Conservation (phyloP, 75 land plant species). For the Adiantum capillusveneris region DNA sequence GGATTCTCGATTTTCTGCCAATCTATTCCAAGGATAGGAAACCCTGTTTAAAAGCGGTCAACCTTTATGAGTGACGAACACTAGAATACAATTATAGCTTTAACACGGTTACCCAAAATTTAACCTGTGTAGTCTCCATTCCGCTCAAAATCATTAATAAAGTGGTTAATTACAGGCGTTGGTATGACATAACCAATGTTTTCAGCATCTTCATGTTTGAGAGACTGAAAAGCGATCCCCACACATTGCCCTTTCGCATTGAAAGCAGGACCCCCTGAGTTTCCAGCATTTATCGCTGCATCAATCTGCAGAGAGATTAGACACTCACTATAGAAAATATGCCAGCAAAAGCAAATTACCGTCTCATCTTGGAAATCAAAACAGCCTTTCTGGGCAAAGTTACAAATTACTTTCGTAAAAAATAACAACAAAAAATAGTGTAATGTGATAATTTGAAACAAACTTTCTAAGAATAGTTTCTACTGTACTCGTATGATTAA, state of each 20-base stretch:
- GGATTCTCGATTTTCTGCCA: conserved; percentile 98
- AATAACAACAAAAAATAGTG: no score
- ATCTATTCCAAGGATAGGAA: conserved; percentile 86
- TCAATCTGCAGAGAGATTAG: conserved; percentile 60
- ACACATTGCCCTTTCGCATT: conserved; percentile 91
- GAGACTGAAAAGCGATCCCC: conserved; percentile 98
- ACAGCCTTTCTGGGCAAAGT: no score
- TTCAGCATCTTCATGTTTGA: conserved; percentile 94
- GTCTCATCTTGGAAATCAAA: no score
- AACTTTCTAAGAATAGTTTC: no score
- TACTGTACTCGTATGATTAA: no score
- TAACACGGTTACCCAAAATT: no score
- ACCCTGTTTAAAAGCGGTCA: conserved; percentile 35
- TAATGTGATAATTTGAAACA: no score
- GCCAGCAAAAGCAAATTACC: no score
- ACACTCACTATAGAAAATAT: no score
- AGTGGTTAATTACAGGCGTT: conserved; percentile 83
- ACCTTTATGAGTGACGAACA: no score
- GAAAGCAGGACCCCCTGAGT: conserved; percentile 97
- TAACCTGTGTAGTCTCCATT: conserved; percentile 90
- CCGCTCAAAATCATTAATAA: conserved; percentile 79
- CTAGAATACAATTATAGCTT: no score
- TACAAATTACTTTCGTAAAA: no score
- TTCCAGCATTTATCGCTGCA: conserved; percentile 96
- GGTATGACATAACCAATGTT: conserved; percentile 99